Evolutionary conservation across 257 asterid genomes (phyloP), one percentile per base, ranked within the genome.

Genomic region (Solanum tarapatanum): DNA sequence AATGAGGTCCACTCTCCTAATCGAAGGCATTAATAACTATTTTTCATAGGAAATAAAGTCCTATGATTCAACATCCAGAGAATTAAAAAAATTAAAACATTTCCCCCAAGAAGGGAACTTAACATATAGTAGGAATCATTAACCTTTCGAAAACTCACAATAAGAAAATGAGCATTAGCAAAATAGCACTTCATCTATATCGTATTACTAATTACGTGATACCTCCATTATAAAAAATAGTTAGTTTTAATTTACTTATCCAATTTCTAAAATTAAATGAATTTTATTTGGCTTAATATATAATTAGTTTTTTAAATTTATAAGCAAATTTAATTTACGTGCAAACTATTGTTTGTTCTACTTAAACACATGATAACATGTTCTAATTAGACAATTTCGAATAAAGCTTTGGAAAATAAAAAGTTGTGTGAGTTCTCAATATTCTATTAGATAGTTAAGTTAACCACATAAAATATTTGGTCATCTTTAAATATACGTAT

Each of bases 371-470:
- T 64, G 33, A 66, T 24, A 66, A 66, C 24, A 66, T 11, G 1
- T 66, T 26, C 4, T 24, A 26, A 26, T 24, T 5, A 66, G 4
- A 4, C 9, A 66, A 2, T 11, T 66, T 66, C 1, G 0, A 64
- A 24, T 24, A 6, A 11, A 66, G 6, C 7, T 66, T 66, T 66
- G 1, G 0, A 1, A 24, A 11, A 1, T 0, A n/a, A 5, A 2
- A 66, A 1, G 0, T 66, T 66, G 8, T 66, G 33, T 6, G 8
- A 2, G 9, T 66, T 66, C 33, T 12, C 32, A 21, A 62, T n/a
- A 62, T 3, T n/a, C 24, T 7, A 19, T 58, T 58, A 17, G 64
- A 17, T 58, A 58, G 4, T 7, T 58, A 58, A 58, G 11, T 19
- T 62, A 62, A 23, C 6, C 6, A 62, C 4, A n/a, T 62, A 62